phyloP scores from a whole-genome alignment of 2,329 filamentous ascomycete genomes.

The Sporothrix variecibatus region DNA sequence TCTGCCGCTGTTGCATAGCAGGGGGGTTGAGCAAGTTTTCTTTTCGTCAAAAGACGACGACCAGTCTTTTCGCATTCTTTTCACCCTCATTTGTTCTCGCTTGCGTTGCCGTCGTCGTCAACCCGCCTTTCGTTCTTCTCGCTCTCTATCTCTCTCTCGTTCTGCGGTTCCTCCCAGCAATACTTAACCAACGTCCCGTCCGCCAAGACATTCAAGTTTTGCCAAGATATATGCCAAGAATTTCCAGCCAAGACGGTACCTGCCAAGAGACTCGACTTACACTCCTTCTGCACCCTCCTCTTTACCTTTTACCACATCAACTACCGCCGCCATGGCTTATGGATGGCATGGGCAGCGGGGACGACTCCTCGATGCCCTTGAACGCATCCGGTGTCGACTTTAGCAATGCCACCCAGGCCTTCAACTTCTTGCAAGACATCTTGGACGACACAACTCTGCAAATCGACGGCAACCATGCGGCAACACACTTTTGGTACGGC shows the following conservation, averaged over 20 bases:
- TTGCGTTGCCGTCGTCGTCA: background rate
- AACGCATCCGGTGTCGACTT: slow-evolving; percentile 7
- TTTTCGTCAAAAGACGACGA: background rate
- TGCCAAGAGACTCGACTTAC: background rate
- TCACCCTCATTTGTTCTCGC: background rate
- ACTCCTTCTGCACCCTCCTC: background rate
- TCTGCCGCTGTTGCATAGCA: background rate
- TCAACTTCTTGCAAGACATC: background rate
- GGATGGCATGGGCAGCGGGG: slow-evolving; percentile 6
- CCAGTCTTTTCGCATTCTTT: background rate
- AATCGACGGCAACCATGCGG: background rate
- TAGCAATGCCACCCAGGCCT: background rate
- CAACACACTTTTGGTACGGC: slow-evolving; percentile 2
- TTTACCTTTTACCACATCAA: background rate
- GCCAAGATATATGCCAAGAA: background rate
- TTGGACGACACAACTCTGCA: background rate
- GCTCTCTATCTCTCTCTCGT: background rate
- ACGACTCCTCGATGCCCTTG: background rate
- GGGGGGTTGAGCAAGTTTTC: background rate
- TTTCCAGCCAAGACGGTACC: background rate
- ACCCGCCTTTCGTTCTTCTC: background rate
- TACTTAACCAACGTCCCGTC: background rate
- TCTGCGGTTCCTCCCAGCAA: background rate
- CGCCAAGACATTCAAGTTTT: background rate
- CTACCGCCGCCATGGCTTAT: background rate